Evolutionary conservation across 768 basidiomycete species (phyloP), one percentile per base, ranked within the genome.

Genomic region (Lentinus brumalis): DNA sequence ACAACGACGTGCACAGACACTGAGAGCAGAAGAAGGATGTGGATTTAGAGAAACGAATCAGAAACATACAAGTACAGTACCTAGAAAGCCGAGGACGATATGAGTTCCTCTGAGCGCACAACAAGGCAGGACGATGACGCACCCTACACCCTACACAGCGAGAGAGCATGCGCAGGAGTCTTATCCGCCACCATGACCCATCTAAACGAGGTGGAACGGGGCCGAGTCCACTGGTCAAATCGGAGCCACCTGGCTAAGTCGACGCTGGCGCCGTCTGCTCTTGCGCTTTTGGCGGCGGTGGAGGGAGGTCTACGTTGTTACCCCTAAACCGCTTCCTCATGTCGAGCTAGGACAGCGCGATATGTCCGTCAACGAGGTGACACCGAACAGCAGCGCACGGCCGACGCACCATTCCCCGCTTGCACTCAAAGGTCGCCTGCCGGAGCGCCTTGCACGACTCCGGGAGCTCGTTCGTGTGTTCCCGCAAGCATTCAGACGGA

Each of bases 391-490:
- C 40, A 41, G 40, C 40, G 16, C 11, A 30, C 12, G 29, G 21
- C 21, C 16, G 26, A 78, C 86, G 60, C 60, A 93, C 92, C 91
- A 93, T 90, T 45, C 88, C 91, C 60, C 92, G 82, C 74, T 96
- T 96, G 77, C 94, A 96, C 65, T 96, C 92, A 66, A 91, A 94
- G 0, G 90, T 87, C 11, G 92, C 91, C 73, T 85, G 86, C 53
- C 94, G 81, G 56, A 96, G 76, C 30, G 85, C 82, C 70, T 86
- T 84, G 71, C 94, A 96, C 67, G 89, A 81, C 66, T 90, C 86
- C 2, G 94, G 93, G 29, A 96, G 80, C 63, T 93, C 88, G 56
- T 87, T 78, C 26, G 74, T 76, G 74, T 95, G 91, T 30, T 91
- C 70, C 67, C 82, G 86, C 50, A 96, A 81, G 74, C 94, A 96